These are phyloP conservation scores for Colletotrichum echinochloae DNA, from an alignment of 2,329 filamentous ascomycete genomes.

Conservation along the genomic window DNA sequence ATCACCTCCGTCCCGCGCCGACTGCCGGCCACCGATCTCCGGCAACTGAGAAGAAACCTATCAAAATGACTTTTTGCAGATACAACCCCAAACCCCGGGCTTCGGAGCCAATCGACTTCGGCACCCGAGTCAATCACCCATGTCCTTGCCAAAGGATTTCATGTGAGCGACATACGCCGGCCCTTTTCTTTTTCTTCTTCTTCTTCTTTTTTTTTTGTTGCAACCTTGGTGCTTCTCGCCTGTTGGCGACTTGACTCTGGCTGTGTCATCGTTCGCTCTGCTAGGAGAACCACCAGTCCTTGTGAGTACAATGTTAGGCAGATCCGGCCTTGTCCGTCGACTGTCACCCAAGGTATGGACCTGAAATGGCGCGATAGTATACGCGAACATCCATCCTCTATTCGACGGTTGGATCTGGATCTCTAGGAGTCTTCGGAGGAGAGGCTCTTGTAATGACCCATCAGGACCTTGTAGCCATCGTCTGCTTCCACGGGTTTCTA, in stretches of 20 bases:
- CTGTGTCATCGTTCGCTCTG: too few species aligned
- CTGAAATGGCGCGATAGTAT: neutral
- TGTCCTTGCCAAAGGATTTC: neutral
- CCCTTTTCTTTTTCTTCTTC: too few species aligned
- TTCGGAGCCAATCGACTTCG: neutral
- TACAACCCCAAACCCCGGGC: too few species aligned
- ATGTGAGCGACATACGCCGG: neutral
- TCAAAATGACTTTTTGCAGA: neutral
- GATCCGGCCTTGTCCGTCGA: neutral
- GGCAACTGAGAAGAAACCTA: neutral
- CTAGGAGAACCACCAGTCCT: neutral
- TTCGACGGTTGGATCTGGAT: slow-evolving; percentile 11
- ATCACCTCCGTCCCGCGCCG: slow-evolving; percentile 29
- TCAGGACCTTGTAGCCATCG: too few species aligned
- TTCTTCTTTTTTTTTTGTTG: too few species aligned
- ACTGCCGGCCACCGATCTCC: slow-evolving; percentile 33
- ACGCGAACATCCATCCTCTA: neutral
- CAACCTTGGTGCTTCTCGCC: neutral
- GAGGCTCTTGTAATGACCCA: too few species aligned
- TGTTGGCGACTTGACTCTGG: neutral
- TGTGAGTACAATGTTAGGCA: neutral
- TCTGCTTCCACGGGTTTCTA: too few species aligned
- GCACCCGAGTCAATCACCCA: neutral
- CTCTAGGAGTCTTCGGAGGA: slow-evolving; percentile 16
- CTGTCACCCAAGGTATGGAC: neutral